Evolutionary conservation across 2,329 filamentous ascomycete species (phyloP), one percentile per base, ranked within the genome.

Genomic region (Calonectria naviculata): DNA sequence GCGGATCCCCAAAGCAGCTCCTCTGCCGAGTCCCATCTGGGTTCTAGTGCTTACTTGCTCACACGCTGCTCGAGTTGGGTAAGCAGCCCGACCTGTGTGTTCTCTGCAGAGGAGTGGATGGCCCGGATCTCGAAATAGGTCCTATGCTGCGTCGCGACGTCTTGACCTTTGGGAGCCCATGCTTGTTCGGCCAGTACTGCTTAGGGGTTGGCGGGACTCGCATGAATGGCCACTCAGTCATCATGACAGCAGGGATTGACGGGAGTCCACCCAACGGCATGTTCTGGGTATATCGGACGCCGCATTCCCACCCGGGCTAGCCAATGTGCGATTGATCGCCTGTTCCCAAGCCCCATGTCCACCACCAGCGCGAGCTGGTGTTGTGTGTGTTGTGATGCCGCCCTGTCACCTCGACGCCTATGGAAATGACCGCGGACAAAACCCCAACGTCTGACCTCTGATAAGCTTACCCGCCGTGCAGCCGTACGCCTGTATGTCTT

Each of bases 21-120:
- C 28, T 61, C 38, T 60, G 44, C 54, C 21, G 44, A 21, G 46
- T 36, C 42, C 64, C 56, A 38, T 46, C 61, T 65, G 28, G 49
- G 69, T 71, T 71, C 69, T 71, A 68, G 69, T 60, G 68, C 68
- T 71, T 63, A 71, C 15, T 36, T 63, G 65, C 69, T 65, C 47
- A 64, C 67, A 29, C 52, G 52, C n/a, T n/a, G n/a, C 7, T 36
- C 52, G 13, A 58, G 31, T 58, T 58, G 52, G 67, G 67, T 70
- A 46, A 70, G 67, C 67, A 70, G 54, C 62, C 61, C 67, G 67
- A 61, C 31, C 28, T 61, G 36, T 56, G 17, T 41, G 15, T 52
- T 42, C 34, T 64, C 60, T 68, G 67, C 67, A 70, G 31, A 19
- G 29, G 44, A 70, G 62, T 70, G 67, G 67, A 54, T 65, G 34